These are phyloP conservation scores for Entomortierella parvispora DNA, from an alignment of 192 early-diverging fungal genomes.

Conservation along the genomic window DNA sequence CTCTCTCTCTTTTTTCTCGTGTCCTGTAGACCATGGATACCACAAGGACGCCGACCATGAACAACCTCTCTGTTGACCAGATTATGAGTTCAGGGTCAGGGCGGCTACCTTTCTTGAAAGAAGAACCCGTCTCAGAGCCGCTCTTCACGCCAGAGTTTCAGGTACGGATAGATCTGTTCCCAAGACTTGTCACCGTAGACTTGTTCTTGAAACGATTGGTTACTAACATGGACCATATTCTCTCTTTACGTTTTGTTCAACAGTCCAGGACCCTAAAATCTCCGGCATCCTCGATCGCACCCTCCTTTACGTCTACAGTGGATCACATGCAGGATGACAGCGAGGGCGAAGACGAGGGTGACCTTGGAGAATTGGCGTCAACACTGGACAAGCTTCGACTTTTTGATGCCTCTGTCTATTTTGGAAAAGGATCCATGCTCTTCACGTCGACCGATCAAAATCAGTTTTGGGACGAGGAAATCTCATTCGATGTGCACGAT, in stretches of 20 bases:
- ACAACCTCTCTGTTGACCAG: not conserved
- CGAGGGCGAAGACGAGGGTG: slow-evolving; percentile 17
- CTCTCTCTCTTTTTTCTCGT: not conserved
- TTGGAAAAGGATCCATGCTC: slow-evolving; percentile 42
- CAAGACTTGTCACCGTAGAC: too few relatives aligned
- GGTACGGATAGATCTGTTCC: not conserved
- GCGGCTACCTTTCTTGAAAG: slow-evolving; percentile 19
- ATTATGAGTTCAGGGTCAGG: slow-evolving; percentile 11
- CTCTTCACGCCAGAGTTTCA: slow-evolving; percentile 43
- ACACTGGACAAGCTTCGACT: slow-evolving; percentile 47
- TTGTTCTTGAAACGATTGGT: too few relatives aligned
- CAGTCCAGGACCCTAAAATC: slow-evolving; percentile 31
- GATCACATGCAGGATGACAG: slow-evolving; percentile 18
- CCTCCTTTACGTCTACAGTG: slow-evolving; percentile 33
- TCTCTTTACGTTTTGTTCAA: not conserved
- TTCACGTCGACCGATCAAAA: slow-evolving; percentile 44
- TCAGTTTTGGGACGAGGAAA: slow-evolving; percentile 49
- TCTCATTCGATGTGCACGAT: slow-evolving; percentile 46
- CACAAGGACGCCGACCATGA: not conserved
- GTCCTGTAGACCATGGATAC: not conserved
- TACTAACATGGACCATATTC: not conserved
- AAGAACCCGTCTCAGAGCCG: slow-evolving; percentile 20
- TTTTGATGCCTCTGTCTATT: slow-evolving; percentile 43
- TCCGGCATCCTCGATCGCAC: slow-evolving; percentile 41
- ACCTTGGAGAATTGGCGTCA: slow-evolving; percentile 28